phyloP scores from a whole-genome alignment of 257 asterid genomes.

The Solanum pinnatisectum region DNA sequence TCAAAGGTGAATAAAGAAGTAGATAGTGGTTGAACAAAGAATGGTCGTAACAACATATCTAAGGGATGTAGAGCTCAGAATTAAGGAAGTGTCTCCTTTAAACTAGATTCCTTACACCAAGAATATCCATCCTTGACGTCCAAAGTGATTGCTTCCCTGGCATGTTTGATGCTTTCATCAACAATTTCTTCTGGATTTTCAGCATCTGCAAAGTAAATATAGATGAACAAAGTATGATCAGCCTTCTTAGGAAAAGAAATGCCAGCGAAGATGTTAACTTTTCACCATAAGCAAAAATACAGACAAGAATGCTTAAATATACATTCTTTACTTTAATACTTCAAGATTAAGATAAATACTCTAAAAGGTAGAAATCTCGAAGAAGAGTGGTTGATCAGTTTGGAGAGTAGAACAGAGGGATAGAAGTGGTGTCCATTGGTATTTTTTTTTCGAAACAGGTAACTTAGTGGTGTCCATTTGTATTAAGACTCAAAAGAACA shows the following conservation, averaged over 20 bases:
- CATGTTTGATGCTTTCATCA: slow-evolving; percentile 84
- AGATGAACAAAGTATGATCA: not conserved
- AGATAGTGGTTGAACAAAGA: not conserved
- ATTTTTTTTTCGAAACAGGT: no score
- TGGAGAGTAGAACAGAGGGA: not conserved
- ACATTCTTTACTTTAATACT: not conserved
- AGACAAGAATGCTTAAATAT: not conserved
- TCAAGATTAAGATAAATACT: not conserved
- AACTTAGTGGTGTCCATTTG: not conserved
- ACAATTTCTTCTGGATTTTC: slow-evolving; percentile 63
- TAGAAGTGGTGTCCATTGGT: not conserved
- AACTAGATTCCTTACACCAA: slow-evolving; percentile 59
- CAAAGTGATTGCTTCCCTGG: slow-evolving; percentile 73
- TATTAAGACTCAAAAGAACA: not conserved
- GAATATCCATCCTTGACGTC: slow-evolving; percentile 80
- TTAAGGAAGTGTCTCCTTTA: not conserved
- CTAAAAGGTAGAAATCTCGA: not conserved
- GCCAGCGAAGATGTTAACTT: not conserved
- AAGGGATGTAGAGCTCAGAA: not conserved
- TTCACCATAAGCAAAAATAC: not conserved
- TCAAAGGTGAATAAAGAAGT: not conserved
- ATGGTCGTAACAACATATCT: not conserved
- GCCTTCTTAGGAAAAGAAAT: not conserved
- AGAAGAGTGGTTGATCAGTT: not conserved
- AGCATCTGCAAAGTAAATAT: slow-evolving; percentile 44